Conservation (phyloP, 2,329 filamentous ascomycete species). For the Arthrobotrys entomopaga region DNA sequence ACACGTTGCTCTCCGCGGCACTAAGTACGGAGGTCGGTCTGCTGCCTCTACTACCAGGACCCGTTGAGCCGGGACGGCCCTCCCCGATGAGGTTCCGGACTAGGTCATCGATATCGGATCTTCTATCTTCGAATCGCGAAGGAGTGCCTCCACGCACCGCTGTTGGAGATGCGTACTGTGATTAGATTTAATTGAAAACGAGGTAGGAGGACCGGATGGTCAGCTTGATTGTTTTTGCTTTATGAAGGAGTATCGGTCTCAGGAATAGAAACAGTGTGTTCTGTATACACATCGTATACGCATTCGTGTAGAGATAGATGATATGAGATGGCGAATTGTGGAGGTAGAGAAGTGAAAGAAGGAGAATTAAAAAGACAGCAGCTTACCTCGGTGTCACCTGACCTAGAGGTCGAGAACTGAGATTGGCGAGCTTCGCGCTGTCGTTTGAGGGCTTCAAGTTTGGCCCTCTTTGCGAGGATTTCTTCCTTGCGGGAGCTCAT, state of each 20-base stretch:
- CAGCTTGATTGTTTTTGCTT: constrained; percentile 26
- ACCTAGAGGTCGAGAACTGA: constrained; percentile 74
- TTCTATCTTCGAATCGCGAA: constrained; percentile 56
- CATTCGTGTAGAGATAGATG: background rate
- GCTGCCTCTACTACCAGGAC: constrained; percentile 74
- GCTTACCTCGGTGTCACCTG: constrained; percentile 77
- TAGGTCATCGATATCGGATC: constrained; percentile 79
- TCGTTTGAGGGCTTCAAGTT: constrained; percentile 93
- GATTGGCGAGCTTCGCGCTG: constrained; percentile 81
- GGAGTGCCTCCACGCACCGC: constrained; percentile 30
- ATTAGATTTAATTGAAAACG: constrained; percentile 13
- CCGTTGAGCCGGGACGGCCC: constrained; percentile 75
- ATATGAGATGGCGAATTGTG: background rate
- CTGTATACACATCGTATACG: too few relatives aligned
- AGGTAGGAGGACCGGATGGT: constrained; percentile 31
- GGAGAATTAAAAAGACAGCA: constrained; percentile 3
- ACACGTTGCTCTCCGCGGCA: constrained; percentile 80
- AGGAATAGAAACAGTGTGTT: too few relatives aligned
- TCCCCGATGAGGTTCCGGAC: constrained; percentile 86
- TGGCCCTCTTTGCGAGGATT: constrained; percentile 95
- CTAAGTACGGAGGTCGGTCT: constrained; percentile 88
- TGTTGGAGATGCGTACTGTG: constrained; percentile 49
- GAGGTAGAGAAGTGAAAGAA: background rate
- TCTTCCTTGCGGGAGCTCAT: constrained; percentile 86
- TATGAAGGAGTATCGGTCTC: background rate